Percentiles rank a stretch among this genome's conserved stretches.
Conservation (phyloP, 2,329 filamentous ascomycete genomes). For the Cladosporium austrohemisphaericum region DNA sequence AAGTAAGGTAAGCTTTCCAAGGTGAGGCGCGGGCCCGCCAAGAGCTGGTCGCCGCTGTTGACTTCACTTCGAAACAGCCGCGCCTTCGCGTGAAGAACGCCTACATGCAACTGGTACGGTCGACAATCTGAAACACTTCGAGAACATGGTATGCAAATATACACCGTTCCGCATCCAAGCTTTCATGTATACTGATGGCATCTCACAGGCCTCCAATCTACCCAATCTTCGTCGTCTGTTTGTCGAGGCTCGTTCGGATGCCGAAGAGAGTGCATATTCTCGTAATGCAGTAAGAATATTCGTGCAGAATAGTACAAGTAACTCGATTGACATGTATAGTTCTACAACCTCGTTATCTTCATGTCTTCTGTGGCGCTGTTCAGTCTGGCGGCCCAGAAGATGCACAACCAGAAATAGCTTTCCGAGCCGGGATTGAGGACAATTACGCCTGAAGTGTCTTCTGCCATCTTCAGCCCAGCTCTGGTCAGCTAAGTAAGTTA, state of each 20-base stretch:
- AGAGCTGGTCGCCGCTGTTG: neutral
- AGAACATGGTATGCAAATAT: slow-evolving; percentile 8
- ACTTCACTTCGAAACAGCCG: slow-evolving; percentile 5
- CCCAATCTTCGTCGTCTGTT: slow-evolving; percentile 95
- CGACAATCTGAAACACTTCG: neutral
- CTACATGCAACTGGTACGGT: neutral
- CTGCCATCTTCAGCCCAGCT: no score
- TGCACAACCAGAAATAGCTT: slow-evolving; percentile 51
- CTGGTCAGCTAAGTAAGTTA: no score
- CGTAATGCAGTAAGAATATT: slow-evolving; percentile 69
- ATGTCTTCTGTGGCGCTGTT: slow-evolving; percentile 95
- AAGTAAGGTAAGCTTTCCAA: slow-evolving; percentile 15
- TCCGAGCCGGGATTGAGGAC: no score
- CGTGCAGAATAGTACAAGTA: neutral
- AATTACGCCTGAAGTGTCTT: no score
- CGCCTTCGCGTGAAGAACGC: neutral
- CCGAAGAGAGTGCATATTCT: slow-evolving; percentile 91
- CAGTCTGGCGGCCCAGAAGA: slow-evolving; percentile 84
- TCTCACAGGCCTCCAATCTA: slow-evolving; percentile 62
- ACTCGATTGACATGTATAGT: slow-evolving; percentile 50
- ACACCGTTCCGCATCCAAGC: neutral
- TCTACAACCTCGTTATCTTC: slow-evolving; percentile 95
- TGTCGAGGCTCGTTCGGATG: slow-evolving; percentile 86
- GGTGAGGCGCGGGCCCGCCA: slow-evolving; percentile 8
- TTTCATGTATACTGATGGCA: neutral